phyloP scores from a whole-genome alignment of 2,329 filamentous ascomycete species.

The Trichoderma cornu-damae region DNA sequence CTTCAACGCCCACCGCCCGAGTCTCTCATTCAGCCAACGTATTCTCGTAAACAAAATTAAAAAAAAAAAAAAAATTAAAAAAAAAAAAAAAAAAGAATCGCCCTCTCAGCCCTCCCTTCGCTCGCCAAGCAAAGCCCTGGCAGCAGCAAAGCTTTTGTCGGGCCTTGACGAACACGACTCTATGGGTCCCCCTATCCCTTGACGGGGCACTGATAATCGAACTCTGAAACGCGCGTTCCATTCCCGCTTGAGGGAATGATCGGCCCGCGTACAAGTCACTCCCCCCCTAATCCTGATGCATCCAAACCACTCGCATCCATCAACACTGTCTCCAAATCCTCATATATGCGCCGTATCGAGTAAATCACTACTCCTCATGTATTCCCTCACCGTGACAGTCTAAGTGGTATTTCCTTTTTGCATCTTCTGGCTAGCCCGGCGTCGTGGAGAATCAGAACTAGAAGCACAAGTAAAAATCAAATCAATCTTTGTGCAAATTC shows the following conservation, averaged over 20 bases:
- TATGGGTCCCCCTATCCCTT: constrained; percentile 23
- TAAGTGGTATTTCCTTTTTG: neutral
- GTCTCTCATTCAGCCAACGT: too few species aligned
- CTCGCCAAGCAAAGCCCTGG: constrained; percentile 4
- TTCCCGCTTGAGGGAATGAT: constrained; percentile 27
- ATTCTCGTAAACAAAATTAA: too few species aligned
- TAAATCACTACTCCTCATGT: neutral
- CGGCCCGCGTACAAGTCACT: constrained; percentile 16
- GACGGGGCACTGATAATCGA: constrained; percentile 30
- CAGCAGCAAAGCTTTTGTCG: constrained; percentile 37
- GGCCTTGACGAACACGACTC: constrained; percentile 33
- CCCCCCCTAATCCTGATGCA: neutral
- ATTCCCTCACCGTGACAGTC: neutral
- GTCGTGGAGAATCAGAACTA: neutral
- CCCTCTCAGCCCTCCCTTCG: neutral
- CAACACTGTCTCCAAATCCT: neutral
- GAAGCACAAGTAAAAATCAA: neutral
- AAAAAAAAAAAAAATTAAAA: neutral
- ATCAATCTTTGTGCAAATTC: neutral
- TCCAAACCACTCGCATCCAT: neutral
- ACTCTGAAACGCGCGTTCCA: constrained; percentile 33
- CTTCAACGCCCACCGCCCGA: too few species aligned
- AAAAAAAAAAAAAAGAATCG: neutral
- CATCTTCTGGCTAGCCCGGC: neutral
- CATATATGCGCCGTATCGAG: too few species aligned